phyloP scores from a whole-genome alignment of 148 eudicot species.

The Pharnaceum exiguum region DNA sequence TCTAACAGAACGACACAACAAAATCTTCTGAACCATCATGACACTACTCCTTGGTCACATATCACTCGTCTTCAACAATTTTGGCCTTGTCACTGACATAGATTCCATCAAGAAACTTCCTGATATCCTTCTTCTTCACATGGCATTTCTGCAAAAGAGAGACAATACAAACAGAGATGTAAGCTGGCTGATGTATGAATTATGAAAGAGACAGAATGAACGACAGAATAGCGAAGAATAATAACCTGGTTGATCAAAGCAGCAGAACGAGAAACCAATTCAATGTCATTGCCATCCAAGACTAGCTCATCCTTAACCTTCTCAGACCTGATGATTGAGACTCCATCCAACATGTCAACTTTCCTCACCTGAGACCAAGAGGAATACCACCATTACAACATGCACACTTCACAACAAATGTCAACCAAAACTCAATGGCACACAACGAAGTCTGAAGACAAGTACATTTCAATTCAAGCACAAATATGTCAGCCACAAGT shows the following conservation, averaged over 20 bases:
- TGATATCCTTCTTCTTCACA: conserved; percentile 56
- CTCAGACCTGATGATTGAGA: conserved; percentile 44
- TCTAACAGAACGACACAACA: not conserved
- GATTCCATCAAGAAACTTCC: conserved; percentile 53
- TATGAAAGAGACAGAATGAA: not conserved
- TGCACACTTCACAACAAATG: too few species aligned
- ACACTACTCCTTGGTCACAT: conserved; percentile 5
- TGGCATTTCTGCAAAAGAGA: conserved; percentile 40
- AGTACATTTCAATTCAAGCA: too few species aligned
- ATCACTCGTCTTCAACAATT: conserved; percentile 36
- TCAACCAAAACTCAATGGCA: too few species aligned
- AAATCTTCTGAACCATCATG: not conserved
- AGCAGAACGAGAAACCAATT: conserved; percentile 58
- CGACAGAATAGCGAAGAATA: not conserved
- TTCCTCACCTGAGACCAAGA: conserved; percentile 43
- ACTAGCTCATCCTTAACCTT: conserved; percentile 64
- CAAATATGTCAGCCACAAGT: too few species aligned
- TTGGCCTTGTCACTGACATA: conserved; percentile 52
- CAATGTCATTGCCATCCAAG: conserved; percentile 61
- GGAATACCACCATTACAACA: too few species aligned
- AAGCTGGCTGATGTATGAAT: not conserved
- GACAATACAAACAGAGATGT: not conserved
- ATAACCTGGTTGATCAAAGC: conserved; percentile 53
- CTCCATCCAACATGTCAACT: conserved; percentile 65
- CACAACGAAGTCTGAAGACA: too few species aligned